Base-by-base conservation (phyloP, 345 rosid species). In the Acer saccharum region DNA sequence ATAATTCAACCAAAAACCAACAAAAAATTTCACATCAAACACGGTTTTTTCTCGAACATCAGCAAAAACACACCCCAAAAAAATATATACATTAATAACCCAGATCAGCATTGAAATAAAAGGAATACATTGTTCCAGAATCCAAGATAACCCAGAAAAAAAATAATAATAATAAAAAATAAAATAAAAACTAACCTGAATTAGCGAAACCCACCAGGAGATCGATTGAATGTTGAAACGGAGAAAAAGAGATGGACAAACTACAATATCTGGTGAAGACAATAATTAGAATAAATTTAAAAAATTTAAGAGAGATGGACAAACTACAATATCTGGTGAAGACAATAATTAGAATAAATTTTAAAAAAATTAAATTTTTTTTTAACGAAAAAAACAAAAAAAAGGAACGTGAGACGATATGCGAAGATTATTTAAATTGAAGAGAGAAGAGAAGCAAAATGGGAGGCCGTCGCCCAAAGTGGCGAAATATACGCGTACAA, bases 151-250 rank as follows among this genome's bases (percentile, higher is more conserved):
- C 32, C 14, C 16, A 70, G 9, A 76, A 46, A n/a, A 32, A 32
- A 3, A 32, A 32, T 32, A 32, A 32, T 3, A 32, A 4, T 3
- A 32, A 32, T 16, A 48, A 32, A 32, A 3, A 32, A 32, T 32
- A 32, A 32, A 32, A 4, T 3, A 32, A 32, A 10, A 48, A 52
- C 80, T 16, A 8, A 81, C 80, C 83, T 72, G n/a, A 63, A 77
- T 50, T 14, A 60, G 44, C 23, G 66, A 70, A 63, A 44, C 39
- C 52, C 76, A 73, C 16, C 50, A 14, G 39, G 68, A 21, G 75
- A 77, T 68, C 29, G 64, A 29, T 63, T 69, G 62, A 77, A 77
- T 68, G 74, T 63, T 39, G 14, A 21, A 35, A 58, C 46, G 60
- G 48, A 74, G 29, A 32, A n/a, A 50, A 48, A 7, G 4, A 8